Percentiles rank a stretch among this genome's conserved stretches.
These are phyloP conservation scores for Epicoccum sorghinum DNA, from an alignment of 2,329 filamentous ascomycete species.

Conservation along the genomic window DNA sequence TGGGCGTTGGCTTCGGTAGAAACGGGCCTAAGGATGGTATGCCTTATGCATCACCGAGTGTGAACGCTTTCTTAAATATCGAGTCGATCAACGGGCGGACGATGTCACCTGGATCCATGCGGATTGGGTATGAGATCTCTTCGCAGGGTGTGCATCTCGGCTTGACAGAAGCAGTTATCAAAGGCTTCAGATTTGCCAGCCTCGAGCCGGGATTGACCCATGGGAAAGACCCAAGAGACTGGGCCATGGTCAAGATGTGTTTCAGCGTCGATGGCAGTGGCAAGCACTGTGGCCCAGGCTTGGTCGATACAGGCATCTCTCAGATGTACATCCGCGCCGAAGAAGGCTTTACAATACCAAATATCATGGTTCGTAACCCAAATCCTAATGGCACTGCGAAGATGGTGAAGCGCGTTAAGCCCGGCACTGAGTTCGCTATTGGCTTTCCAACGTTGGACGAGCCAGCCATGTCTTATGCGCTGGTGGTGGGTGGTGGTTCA, in stretches of 20 bases:
- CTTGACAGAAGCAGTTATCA: slow-evolving; percentile 29
- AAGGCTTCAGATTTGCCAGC: slow-evolving; percentile 29
- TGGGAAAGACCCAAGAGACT: slow-evolving; percentile 37
- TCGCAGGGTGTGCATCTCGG: slow-evolving; percentile 39
- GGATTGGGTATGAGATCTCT: slow-evolving; percentile 39
- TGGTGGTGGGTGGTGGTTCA: slow-evolving; percentile 34
- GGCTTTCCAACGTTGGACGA: slow-evolving; percentile 29
- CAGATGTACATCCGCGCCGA: slow-evolving; percentile 46
- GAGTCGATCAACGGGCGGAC: slow-evolving; percentile 30
- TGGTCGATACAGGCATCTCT: slow-evolving; percentile 43
- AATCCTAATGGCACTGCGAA: slow-evolving; percentile 33
- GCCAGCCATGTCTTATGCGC: slow-evolving; percentile 28
- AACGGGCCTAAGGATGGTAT: slow-evolving; percentile 38
- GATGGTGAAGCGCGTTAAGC: slow-evolving; percentile 39
- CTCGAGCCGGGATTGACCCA: slow-evolving; percentile 39
- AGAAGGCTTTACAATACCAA: slow-evolving; percentile 33
- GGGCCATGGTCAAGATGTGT: slow-evolving; percentile 43
- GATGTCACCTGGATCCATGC: slow-evolving; percentile 15
- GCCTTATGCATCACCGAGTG: slow-evolving; percentile 34
- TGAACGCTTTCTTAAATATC: slow-evolving; percentile 47
- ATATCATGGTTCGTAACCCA: slow-evolving; percentile 39
- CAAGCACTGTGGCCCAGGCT: slow-evolving; percentile 32
- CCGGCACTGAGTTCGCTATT: slow-evolving; percentile 36
- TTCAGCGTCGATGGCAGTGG: slow-evolving; percentile 34
- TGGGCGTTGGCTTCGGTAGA: slow-evolving; percentile 46